phyloP scores from a whole-genome alignment of 495 filamentous ascomycete genomes.

The Xylaria intraflava region DNA sequence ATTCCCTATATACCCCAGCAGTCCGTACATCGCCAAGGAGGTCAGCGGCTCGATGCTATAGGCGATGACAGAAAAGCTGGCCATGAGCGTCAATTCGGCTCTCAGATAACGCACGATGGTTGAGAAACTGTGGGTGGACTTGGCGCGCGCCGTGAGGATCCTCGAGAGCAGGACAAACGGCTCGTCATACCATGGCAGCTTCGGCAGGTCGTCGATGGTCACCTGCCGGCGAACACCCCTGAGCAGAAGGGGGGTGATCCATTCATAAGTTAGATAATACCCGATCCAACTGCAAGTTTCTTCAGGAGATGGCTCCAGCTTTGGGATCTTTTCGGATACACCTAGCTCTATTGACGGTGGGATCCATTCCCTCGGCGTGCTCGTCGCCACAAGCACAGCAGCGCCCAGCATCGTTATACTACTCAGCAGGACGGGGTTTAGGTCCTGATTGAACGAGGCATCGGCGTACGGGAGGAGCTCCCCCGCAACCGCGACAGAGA shows the following conservation, averaged over 20 bases:
- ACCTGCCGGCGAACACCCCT: slow-evolving; percentile 36
- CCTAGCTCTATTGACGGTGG: slow-evolving; percentile 27
- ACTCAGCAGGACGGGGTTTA: slow-evolving; percentile 16
- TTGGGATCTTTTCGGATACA: slow-evolving; percentile 20
- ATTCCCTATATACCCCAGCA: slow-evolving; percentile 36
- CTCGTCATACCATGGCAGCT: slow-evolving; percentile 46
- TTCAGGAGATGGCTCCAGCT: slow-evolving; percentile 34
- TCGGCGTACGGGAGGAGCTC: slow-evolving; percentile 30
- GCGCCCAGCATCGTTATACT: slow-evolving; percentile 24
- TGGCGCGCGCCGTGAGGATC: slow-evolving; percentile 32
- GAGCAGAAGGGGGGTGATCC: slow-evolving; percentile 42
- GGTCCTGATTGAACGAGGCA: slow-evolving; percentile 12
- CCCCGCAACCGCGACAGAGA: slow-evolving; percentile 21
- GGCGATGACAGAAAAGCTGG: slow-evolving; percentile 26
- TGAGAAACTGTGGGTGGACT: slow-evolving; percentile 35
- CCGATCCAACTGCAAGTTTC: slow-evolving; percentile 45
- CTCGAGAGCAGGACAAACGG: slow-evolving; percentile 35
- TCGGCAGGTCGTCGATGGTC: slow-evolving; percentile 41
- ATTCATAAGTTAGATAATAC: slow-evolving; percentile 44
- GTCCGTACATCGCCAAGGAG: slow-evolving; percentile 39
- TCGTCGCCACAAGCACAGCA: slow-evolving; percentile 26
- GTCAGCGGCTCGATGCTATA: slow-evolving; percentile 36
- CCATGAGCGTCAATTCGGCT: slow-evolving; percentile 35
- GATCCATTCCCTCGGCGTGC: slow-evolving; percentile 34
- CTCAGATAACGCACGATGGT: slow-evolving; percentile 34